Evolutionary conservation across 2,329 filamentous ascomycete genomes (phyloP).

Genomic region (Alternaria arbusti): DNA sequence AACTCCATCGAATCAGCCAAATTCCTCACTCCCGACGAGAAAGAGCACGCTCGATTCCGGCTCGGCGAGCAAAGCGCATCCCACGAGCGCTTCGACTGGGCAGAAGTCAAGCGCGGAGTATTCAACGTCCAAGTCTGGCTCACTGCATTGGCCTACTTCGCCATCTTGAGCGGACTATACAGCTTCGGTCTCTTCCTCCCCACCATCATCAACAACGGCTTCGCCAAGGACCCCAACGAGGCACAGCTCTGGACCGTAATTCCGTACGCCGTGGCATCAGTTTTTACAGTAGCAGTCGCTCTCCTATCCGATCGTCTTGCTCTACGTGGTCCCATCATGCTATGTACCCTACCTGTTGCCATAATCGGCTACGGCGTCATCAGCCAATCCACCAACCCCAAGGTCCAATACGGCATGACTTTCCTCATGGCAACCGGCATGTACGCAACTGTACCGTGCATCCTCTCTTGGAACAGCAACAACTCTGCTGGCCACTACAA

Average conservation of each 20-base stretch:
- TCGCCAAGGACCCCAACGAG: conserved; percentile 62
- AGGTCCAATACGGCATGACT: conserved; percentile 69
- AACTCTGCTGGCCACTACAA: conserved; percentile 75
- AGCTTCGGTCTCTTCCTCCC: conserved; percentile 71
- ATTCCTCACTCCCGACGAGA: conserved; percentile 62
- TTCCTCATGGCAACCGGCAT: conserved; percentile 71
- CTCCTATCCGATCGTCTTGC: conserved; percentile 67
- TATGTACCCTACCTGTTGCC: conserved; percentile 67
- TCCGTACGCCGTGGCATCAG: conserved; percentile 66
- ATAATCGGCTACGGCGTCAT: conserved; percentile 71
- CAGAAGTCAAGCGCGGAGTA: conserved; percentile 67
- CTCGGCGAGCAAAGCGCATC: conserved; percentile 47
- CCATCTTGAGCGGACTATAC: conserved; percentile 64
- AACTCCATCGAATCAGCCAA: conserved; percentile 61
- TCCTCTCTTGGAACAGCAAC: conserved; percentile 71
- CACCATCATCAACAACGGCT: conserved; percentile 67
- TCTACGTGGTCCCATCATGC: conserved; percentile 67
- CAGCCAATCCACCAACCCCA: conserved; percentile 59
- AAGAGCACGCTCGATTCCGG: conserved; percentile 56
- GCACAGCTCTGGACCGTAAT: conserved; percentile 70
- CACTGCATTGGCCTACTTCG: conserved; percentile 67
- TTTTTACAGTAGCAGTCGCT: conserved; percentile 60
- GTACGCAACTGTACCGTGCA: conserved; percentile 67
- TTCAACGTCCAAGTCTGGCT: conserved; percentile 69
- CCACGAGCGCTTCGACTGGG: conserved; percentile 63